These are phyloP conservation scores for Diutina ranongensis DNA, from an alignment of 1,139 yeast species.

Conservation along the genomic window DNA sequence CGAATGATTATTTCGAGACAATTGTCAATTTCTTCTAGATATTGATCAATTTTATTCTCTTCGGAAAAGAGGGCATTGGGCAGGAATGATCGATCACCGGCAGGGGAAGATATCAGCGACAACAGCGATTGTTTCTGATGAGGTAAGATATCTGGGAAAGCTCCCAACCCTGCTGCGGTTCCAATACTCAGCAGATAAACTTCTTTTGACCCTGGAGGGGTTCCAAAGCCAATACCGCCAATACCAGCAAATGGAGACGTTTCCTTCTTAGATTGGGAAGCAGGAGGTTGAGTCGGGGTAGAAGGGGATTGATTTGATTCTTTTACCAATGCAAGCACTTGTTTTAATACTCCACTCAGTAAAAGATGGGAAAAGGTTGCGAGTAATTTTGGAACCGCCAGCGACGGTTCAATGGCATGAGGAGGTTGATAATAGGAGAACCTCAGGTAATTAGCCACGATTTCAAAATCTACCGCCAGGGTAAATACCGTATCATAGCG, in stretches of 20 bases:
- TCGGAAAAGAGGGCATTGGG: not conserved
- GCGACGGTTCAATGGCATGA: not conserved
- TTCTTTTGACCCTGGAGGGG: not conserved
- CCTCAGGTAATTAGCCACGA: constrained; percentile 1
- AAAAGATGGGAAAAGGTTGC: not conserved
- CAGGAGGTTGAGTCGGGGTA: not conserved
- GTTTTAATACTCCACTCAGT: not conserved
- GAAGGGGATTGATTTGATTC: not conserved
- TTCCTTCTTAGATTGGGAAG: not conserved
- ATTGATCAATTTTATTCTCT: not conserved
- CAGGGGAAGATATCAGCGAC: not conserved
- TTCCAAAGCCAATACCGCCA: not conserved
- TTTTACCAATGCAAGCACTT: not conserved
- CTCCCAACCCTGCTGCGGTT: constrained; percentile 3
- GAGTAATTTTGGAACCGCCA: not conserved
- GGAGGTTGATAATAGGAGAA: not conserved
- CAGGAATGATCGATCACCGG: not conserved
- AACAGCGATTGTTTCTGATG: not conserved
- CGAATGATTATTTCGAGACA: constrained; percentile 34
- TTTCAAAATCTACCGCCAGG: not conserved
- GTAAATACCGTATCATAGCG: not conserved
- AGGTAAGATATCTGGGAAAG: not conserved
- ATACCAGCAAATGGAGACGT: not conserved
- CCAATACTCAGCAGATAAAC: not conserved
- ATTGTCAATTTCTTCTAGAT: constrained; percentile 28